Percentiles rank a stretch among this genome's conserved stretches.
These are phyloP conservation scores for slime mould (Dictyostelium discoideum) DNA, from an alignment of 78 protist genomes.

Conservation along the genomic window DNA sequence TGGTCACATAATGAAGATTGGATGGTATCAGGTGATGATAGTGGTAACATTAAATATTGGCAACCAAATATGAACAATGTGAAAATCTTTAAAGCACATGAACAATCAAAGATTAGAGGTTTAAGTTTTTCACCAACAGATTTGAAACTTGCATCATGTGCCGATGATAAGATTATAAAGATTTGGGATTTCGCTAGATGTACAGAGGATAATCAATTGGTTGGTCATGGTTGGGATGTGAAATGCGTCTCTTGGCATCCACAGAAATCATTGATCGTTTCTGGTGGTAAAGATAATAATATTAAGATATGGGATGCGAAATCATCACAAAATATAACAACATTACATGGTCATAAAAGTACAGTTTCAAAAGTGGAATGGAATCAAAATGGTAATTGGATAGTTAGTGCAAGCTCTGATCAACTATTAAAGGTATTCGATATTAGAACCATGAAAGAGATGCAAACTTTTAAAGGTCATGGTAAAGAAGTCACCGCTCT, in stretches of 20 bases:
- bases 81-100: conserved; percentile 87
- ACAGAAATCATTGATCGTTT: conserved; percentile 83
- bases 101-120: conserved; percentile 67
- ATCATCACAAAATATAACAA: conserved; percentile 60
- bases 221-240: conserved; percentile 97
- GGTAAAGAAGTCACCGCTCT: conserved; percentile 87
- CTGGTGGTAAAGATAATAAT: conserved; percentile 91
- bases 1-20: conserved; percentile 94
- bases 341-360: conserved; percentile 90
- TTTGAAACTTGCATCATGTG: conserved; percentile 91
- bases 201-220: conserved; percentile 71
- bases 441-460: conserved; percentile 89
- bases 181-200: conserved; percentile 91
- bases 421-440: conserved; percentile 90
- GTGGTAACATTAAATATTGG: conserved; percentile 96
- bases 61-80: conserved; percentile 95
- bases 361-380: conserved; percentile 84
- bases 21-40: conserved; percentile 92
- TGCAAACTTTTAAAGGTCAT: conserved; percentile 92
- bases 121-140: conserved; percentile 89
- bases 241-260: conserved; percentile 95
- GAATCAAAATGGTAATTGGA: conserved; percentile 93
- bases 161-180: conserved; percentile 90
- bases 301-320: conserved; percentile 97
- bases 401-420: conserved; percentile 90